phyloP scores from a whole-genome alignment of 208 protist genomes.

The Leishmania major region DNA sequence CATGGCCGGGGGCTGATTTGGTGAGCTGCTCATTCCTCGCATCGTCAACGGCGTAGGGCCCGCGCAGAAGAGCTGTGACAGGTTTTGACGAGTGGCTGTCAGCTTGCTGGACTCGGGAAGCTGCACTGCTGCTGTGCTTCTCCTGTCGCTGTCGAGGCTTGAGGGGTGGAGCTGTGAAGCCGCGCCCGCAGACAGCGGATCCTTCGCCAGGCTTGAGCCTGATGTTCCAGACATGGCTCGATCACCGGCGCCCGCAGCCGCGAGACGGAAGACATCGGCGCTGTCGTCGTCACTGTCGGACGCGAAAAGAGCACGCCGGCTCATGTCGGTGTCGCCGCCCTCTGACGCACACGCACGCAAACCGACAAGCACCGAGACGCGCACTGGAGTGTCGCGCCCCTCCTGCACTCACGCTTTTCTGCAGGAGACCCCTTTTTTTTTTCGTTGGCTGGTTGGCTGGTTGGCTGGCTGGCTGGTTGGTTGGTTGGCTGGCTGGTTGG shows the following conservation, averaged over 20 bases:
- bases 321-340: conserved; percentile 4
- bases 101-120: conserved; percentile 16
- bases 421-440: too few relatives aligned
- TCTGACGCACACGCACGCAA: neutral
- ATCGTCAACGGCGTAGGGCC: neutral
- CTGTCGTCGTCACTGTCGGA: conserved; percentile 23
- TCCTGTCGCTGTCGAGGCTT: neutral
- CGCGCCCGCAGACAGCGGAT: neutral
- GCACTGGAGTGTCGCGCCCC: neutral
- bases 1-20: neutral
- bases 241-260: neutral
- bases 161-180: neutral
- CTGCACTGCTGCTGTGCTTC: neutral
- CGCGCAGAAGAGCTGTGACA: conserved; percentile 23
- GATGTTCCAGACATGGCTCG: neutral
- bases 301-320: conserved; percentile 7
- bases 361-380: neutral
- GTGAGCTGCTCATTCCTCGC: too few relatives aligned
- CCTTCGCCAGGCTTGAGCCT: neutral
- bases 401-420: neutral
- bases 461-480: too few relatives aligned
- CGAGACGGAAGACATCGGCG: neutral
- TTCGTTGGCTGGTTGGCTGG: too few relatives aligned
- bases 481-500: too few relatives aligned
- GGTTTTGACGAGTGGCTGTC: conserved; percentile 23